Evolutionary conservation across 106 monocot species (phyloP), one percentile per base, ranked within the genome.

Genomic region (Phalaenopsis equestris): DNA sequence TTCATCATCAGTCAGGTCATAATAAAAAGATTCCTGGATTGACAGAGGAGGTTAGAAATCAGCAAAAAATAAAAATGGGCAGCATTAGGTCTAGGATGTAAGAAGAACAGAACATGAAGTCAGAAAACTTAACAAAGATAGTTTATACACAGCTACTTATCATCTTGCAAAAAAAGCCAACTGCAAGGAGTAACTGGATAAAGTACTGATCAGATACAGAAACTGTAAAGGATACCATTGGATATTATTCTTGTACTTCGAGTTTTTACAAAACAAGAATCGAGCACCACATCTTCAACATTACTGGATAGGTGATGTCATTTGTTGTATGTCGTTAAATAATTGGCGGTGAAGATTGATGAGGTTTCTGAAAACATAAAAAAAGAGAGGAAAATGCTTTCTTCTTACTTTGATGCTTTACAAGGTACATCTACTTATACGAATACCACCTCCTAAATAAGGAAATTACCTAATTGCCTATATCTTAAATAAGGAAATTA

Each of bases 11-110:
- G 89, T 82, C 76, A 92, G 77, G 75, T 75, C 73, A 75, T 84
- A 83, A 86, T 92, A 92, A 73, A 92, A 92, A 10, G 92, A 92
- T 80, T 92, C 92, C 92, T 92, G 88, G 42, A 79, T 80, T 48
- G 65, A 15, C 67, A 52, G 21, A 78, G 17, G 15, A 61, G 19
- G 12, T 72, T 58, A 56, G 2, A 79, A 12, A 67, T 70, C 14
- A 67, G 19, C 77, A n/a, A 46, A 76, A 37, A 65, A 55, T 55
- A 76, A n/a, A 73, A 48, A 41, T 67, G 75, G 23, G 0, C 38
- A 38, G 11, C 10, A 70, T 11, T 38, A 37, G 11, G 3, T 38
- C 37, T 10, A 14, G 12, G 1, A 70, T 70, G 70, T 9, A 70
- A 70, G 14, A 70, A 39, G 67, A 23, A 67, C n/a, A 70, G 2